These are phyloP conservation scores for Triticum dicoccoides DNA, from an alignment of 176 grass and related monocot species.

Conservation along the genomic window DNA sequence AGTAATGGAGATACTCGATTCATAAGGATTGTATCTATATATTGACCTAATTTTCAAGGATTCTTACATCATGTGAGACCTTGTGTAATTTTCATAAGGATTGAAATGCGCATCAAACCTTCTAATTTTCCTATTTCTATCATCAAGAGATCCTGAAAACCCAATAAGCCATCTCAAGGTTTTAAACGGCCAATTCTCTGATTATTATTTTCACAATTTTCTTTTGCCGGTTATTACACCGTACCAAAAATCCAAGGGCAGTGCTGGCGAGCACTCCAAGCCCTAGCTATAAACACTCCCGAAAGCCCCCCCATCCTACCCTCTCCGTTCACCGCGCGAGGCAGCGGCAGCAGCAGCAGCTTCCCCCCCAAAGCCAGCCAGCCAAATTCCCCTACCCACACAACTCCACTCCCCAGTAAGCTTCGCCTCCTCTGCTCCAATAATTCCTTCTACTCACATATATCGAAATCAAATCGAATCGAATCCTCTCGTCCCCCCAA, in stretches of 20 bases:
- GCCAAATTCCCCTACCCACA: conserved; percentile 30
- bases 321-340: not conserved
- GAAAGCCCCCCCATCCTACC: not conserved
- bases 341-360: conserved; percentile 9
- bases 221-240: too few relatives aligned
- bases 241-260: not conserved
- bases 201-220: too few relatives aligned
- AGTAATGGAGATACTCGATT: too few relatives aligned
- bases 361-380: conserved; percentile 16
- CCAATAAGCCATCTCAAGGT: too few relatives aligned
- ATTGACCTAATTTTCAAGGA: too few relatives aligned
- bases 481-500: conserved; percentile 22
- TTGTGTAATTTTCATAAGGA: too few relatives aligned
- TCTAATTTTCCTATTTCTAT: too few relatives aligned
- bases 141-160: too few relatives aligned
- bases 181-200: too few relatives aligned
- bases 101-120: too few relatives aligned
- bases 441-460: conserved; percentile 22
- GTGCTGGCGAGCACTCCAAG: not conserved
- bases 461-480: conserved; percentile 23
- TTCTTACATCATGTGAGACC: too few relatives aligned
- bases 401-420: conserved; percentile 48
- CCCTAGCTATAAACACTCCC: not conserved
- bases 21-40: too few relatives aligned
- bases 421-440: conserved; percentile 16